Conservation (phyloP, 257 asterid species). For the Solanum chilense region DNA sequence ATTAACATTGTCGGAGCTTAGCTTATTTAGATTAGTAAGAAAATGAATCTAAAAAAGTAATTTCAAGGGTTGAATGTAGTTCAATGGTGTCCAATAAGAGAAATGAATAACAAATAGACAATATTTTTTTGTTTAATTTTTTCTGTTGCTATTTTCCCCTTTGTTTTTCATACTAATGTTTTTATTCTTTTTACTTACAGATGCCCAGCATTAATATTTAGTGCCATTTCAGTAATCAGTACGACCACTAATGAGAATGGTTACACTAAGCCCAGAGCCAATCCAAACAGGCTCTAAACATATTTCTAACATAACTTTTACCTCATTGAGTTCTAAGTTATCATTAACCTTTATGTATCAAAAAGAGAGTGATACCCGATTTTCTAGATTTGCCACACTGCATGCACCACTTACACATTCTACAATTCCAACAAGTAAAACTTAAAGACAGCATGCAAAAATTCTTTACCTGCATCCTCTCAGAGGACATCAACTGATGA, state of each 20-base stretch:
- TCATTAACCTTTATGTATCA: not conserved
- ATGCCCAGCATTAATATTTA: not conserved
- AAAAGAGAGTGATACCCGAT: not conserved
- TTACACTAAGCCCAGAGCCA: not conserved
- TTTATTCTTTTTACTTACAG: not conserved
- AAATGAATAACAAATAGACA: not conserved
- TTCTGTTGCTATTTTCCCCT: not conserved
- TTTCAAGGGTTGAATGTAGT: not conserved
- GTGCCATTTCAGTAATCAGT: not conserved
- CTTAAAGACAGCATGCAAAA: not conserved
- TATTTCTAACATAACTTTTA: not conserved
- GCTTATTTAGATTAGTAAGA: not conserved
- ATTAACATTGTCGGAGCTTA: not conserved
- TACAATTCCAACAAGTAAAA: not conserved
- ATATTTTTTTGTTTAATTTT: not conserved
- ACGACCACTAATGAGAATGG: not conserved
- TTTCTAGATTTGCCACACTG: not conserved
- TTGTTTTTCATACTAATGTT: not conserved
- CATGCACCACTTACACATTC: not conserved
- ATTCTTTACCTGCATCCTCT: conserved; percentile 33
- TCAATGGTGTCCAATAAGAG: not conserved
- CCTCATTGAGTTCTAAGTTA: not conserved
- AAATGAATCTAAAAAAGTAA: not conserved
- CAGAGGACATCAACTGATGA: conserved; percentile 39
- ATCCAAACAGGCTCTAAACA: not conserved